phyloP scores from a whole-genome alignment of 2,329 filamentous ascomycete species.

The Cladosporium sp. region DNA sequence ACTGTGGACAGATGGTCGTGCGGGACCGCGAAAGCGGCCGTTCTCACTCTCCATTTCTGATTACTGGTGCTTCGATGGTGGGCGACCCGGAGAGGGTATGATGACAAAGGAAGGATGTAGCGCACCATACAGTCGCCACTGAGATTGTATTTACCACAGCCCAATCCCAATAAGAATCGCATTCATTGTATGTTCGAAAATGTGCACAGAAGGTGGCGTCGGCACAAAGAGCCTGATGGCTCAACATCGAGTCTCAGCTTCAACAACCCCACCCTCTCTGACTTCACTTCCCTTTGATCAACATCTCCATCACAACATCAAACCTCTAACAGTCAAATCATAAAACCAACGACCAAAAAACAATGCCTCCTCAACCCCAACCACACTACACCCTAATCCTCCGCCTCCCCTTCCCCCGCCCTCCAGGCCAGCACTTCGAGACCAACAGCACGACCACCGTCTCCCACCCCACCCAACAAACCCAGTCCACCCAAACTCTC shows the following conservation, averaged over 20 bases:
- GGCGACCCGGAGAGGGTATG: no score
- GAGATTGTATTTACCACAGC: no score
- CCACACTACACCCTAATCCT: constrained; percentile 70
- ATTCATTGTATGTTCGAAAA: no score
- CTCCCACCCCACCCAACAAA: neutral
- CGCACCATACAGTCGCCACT: no score
- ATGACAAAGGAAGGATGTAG: no score
- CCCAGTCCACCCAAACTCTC: neutral
- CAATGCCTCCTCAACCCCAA: neutral
- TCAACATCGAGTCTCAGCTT: neutral
- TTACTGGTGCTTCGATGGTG: no score
- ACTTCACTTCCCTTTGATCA: neutral
- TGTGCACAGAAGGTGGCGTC: no score
- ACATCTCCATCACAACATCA: neutral
- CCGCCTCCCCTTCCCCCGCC: constrained; percentile 79
- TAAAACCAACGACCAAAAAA: neutral
- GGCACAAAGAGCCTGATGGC: neutral
- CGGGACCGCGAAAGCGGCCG: no score
- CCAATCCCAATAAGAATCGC: no score
- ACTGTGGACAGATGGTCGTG: no score
- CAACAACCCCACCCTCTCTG: neutral
- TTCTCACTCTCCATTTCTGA: no score
- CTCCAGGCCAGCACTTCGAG: constrained; percentile 14
- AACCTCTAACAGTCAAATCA: neutral
- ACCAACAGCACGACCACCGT: constrained; percentile 1